A percentile compares a stretch with the other conserved stretches of the same genome.
Evolutionary conservation across 768 basidiomycete species (phyloP).

Genomic region (Arthromyces matolae): DNA sequence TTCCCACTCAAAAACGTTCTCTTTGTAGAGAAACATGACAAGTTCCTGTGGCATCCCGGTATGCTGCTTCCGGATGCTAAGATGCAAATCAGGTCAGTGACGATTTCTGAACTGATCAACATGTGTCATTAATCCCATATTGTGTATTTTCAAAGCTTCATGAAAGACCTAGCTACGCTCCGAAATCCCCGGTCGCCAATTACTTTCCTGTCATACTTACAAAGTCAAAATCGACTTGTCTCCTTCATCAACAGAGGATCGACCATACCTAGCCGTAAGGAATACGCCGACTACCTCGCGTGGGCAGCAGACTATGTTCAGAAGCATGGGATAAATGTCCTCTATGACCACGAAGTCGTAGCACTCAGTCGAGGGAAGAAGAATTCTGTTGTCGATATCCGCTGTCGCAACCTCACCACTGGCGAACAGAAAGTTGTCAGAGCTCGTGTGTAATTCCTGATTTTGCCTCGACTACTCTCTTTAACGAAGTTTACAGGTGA

Average conservation of each 20-base stretch:
- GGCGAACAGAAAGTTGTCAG: slow-evolving; percentile 30
- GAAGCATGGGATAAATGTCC: slow-evolving; percentile 37
- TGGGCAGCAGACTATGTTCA: slow-evolving; percentile 48
- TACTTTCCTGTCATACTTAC: slow-evolving; percentile 51
- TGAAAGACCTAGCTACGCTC: slow-evolving; percentile 53
- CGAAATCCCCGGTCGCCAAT: slow-evolving; percentile 47
- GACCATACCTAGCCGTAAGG: slow-evolving; percentile 48
- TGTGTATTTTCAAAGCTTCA: slow-evolving; percentile 31
- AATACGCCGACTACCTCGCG: slow-evolving; percentile 51
- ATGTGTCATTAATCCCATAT: not conserved
- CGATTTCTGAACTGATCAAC: too few relatives aligned
- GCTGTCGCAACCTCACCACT: slow-evolving; percentile 31
- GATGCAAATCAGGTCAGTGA: slow-evolving; percentile 49
- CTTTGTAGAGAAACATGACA: slow-evolving; percentile 46
- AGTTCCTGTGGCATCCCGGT: slow-evolving; percentile 53
- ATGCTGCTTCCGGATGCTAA: slow-evolving; percentile 49
- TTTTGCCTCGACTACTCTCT: not conserved
- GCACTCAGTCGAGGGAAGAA: slow-evolving; percentile 27
- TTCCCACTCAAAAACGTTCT: slow-evolving; percentile 27
- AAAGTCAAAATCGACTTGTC: slow-evolving; percentile 44
- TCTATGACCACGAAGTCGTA: slow-evolving; percentile 46
- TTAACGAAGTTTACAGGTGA: slow-evolving; percentile 30
- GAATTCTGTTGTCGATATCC: slow-evolving; percentile 34
- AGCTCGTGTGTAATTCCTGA: slow-evolving; percentile 34
- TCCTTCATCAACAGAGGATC: slow-evolving; percentile 53